Base-by-base conservation (phyloP, 306 rosid genomes). In the Glycyrrhiza uralensis region DNA sequence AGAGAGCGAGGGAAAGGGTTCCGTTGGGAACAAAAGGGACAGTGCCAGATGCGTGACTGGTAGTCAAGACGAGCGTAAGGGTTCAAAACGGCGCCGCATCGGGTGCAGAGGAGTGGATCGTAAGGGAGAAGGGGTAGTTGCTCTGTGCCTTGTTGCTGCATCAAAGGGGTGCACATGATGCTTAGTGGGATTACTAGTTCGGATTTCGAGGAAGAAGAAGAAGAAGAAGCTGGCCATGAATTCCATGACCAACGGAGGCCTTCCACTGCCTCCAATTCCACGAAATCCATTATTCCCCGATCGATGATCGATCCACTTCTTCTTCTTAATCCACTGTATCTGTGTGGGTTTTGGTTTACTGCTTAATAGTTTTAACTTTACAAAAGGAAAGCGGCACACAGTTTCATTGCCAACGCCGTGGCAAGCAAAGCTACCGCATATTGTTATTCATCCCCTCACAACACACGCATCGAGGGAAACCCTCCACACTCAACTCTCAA, bases 211-310 rank as follows among this genome's bases (percentile, higher is more conserved):
- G 81, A 49, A n/a, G n/a, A n/a, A n/a, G n/a, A n/a, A n/a, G n/a
- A n/a, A n/a, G n/a, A n/a, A n/a, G n/a, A n/a, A n/a, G n/a, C n/a
- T 6, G 97, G 89, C 98, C 98, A 93, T 6, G 98, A 85, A 71
- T 93, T 93, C 98, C 98, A 93, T 2, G 97, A 73, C 98, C 98
- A 93, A 0, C 98, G 88, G 51, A 93, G 93, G 55, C 98, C 98
- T 81, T 93, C 98, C 65, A 85, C 91, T 15, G 90, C 90, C 76
- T 93, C 98, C 82, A 93, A 71, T 67, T 90, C 98, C 2, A 85
- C 76, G 72, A 93, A 81, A 84, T 93, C 96, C 98, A 93, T 93
- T 41, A 93, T 93, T 41, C 1, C 1, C 1, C 4, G 14, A 3
- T 47, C 3, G 24, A 17, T 35, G 30, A 24, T 19, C 13, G 64